A percentile compares a stretch with the other conserved stretches of the same genome.
These are phyloP conservation scores for Erythrophleum ivorense DNA, from an alignment of 331 rosid genomes.

Conservation along the genomic window DNA sequence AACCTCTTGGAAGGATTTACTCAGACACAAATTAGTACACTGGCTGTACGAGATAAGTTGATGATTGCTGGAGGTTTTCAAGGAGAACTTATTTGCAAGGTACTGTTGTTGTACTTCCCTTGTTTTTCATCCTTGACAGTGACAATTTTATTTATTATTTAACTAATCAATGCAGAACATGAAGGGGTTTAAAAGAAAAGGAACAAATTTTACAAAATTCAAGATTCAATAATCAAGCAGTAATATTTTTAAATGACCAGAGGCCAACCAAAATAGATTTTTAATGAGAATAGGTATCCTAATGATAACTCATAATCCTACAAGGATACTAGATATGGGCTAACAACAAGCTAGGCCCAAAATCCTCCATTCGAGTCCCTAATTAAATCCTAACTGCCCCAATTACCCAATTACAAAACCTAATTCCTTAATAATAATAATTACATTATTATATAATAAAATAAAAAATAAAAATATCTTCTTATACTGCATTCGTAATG, in stretches of 20 bases:
- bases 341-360: not conserved
- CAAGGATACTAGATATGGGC: not conserved
- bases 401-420: not conserved
- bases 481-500: not conserved
- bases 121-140: not conserved
- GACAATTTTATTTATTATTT: conserved; percentile 6
- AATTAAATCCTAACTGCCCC: not conserved
- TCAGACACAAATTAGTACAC: conserved; percentile 81
- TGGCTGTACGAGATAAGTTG: conserved; percentile 78
- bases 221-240: not conserved
- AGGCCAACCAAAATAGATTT: not conserved
- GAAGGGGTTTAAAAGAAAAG: not conserved
- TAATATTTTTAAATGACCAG: not conserved
- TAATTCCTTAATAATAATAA: not conserved
- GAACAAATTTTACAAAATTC: not conserved
- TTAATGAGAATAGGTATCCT: not conserved
- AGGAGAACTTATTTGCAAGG: conserved; percentile 99
- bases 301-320: not conserved
- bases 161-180: not conserved
- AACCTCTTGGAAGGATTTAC: conserved; percentile 90
- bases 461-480: not conserved
- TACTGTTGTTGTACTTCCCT: conserved; percentile 31
- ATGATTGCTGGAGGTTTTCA: conserved; percentile 93
- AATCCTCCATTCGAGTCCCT: not conserved
- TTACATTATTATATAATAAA: not conserved